A percentile compares a stretch with the other conserved stretches of the same genome.
Evolutionary conservation across 306 rosid genomes (phyloP).

Genomic region (Cercis canadensis): DNA sequence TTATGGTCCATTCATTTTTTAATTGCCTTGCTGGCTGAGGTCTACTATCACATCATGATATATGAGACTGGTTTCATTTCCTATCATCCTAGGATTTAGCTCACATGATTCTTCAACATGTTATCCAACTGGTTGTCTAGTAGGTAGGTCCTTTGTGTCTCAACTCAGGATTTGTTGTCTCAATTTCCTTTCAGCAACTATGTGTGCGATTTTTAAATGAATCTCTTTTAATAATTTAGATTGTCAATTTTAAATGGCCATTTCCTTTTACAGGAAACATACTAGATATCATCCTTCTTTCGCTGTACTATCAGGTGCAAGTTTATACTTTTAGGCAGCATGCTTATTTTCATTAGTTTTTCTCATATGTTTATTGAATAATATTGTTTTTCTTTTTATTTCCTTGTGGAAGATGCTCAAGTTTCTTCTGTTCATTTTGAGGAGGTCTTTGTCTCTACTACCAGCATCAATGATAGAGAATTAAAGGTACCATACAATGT

Average conservation of each 20-base stretch:
- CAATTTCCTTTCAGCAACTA: background rate
- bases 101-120: too few relatives aligned
- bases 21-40: background rate
- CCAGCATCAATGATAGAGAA: conserved; percentile 49
- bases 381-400: background rate
- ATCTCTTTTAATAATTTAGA: conserved; percentile 5
- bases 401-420: conserved; percentile 47
- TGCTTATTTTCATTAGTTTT: background rate
- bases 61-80: too few relatives aligned
- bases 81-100: too few relatives aligned
- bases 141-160: too few relatives aligned
- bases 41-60: too few relatives aligned
- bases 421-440: conserved; percentile 58
- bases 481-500: conserved; percentile 58
- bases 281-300: conserved; percentile 40
- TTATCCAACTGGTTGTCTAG: background rate
- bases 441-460: conserved; percentile 59
- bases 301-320: conserved; percentile 65
- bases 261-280: conserved; percentile 52
- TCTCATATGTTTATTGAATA: conserved; percentile 3
- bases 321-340: conserved; percentile 14
- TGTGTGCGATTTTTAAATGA: conserved; percentile 8
- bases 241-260: conserved; percentile 20
- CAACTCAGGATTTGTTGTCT: too few relatives aligned
- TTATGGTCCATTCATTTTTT: conserved; percentile 2